Conservation (phyloP, 225 moss, liverwort and hornwort genomes). For the Takakia lepidozioides region DNA sequence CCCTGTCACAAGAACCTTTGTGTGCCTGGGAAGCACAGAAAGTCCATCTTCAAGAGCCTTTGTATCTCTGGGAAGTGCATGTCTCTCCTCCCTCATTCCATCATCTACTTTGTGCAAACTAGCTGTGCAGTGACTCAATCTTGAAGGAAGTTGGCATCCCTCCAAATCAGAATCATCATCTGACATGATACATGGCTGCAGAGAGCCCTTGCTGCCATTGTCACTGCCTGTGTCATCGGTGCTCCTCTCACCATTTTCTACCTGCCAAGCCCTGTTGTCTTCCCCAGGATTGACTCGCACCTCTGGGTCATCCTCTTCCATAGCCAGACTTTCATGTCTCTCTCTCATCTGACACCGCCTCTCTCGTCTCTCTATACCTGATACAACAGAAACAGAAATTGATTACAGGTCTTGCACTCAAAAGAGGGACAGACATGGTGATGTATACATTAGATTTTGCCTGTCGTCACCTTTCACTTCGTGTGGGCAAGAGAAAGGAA, state of each 20-base stretch:
- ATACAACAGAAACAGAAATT: too few species aligned
- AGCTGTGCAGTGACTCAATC: constrained; percentile 58
- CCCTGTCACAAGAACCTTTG: constrained; percentile 56
- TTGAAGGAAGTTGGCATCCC: constrained; percentile 51
- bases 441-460: background rate
- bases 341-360: constrained; percentile 46
- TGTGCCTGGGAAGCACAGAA: constrained; percentile 48
- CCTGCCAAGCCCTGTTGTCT: constrained; percentile 20
- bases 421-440: background rate
- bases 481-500: background rate
- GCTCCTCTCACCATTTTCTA: constrained; percentile 41
- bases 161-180: constrained; percentile 67
- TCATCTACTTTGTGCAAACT: constrained; percentile 77
- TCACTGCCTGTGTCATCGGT: constrained; percentile 33
- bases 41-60: constrained; percentile 56
- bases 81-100: too few species aligned
- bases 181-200: constrained; percentile 83
- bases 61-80: too few species aligned
- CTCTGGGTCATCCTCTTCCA: constrained; percentile 94
- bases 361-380: constrained; percentile 26
- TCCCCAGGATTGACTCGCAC: constrained; percentile 66
- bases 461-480: background rate
- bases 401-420: too few species aligned
- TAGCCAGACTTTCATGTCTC: constrained; percentile 45
- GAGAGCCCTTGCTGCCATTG: constrained; percentile 45